Evolutionary conservation across 2,329 filamentous ascomycete genomes (phyloP).

Genomic region (Colletotrichum phormii): DNA sequence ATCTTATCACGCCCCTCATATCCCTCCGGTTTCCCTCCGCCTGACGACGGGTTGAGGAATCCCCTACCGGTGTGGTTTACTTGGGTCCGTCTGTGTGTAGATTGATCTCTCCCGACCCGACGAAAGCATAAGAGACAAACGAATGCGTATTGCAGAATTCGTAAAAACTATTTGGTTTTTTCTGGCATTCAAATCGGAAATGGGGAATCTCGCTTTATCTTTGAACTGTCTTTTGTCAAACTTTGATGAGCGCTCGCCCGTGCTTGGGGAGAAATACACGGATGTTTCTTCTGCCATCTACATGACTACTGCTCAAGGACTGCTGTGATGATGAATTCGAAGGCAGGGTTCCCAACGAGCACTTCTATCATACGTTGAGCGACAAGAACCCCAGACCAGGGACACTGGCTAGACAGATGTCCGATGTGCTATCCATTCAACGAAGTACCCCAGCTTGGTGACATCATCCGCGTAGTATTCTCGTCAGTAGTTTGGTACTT

Average conservation of each 20-base stretch:
- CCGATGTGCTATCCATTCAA: no score
- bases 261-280: slow-evolving; percentile 13
- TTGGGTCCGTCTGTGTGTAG: neutral
- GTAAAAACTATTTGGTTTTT: slow-evolving; percentile 33
- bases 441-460: no score
- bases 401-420: no score
- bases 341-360: no score
- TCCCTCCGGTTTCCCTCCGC: slow-evolving; percentile 6
- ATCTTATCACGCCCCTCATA: neutral
- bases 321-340: neutral
- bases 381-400: no score
- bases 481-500: no score
- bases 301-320: neutral
- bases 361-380: no score
- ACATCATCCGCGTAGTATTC: no score
- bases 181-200: slow-evolving; percentile 35
- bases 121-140: slow-evolving; percentile 30
- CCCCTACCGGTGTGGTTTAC: neutral
- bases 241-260: slow-evolving; percentile 3
- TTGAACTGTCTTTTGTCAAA: slow-evolving; percentile 13
- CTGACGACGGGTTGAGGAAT: slow-evolving; percentile 10
- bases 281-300: slow-evolving; percentile 7
- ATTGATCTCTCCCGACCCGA: slow-evolving; percentile 2
- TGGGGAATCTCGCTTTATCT: slow-evolving; percentile 21
- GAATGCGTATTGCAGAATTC: slow-evolving; percentile 35